Percentiles rank a stretch among this genome's conserved stretches.
These are phyloP conservation scores for Colletotrichum sp. DNA, from an alignment of 2,329 filamentous ascomycete genomes.

Conservation along the genomic window DNA sequence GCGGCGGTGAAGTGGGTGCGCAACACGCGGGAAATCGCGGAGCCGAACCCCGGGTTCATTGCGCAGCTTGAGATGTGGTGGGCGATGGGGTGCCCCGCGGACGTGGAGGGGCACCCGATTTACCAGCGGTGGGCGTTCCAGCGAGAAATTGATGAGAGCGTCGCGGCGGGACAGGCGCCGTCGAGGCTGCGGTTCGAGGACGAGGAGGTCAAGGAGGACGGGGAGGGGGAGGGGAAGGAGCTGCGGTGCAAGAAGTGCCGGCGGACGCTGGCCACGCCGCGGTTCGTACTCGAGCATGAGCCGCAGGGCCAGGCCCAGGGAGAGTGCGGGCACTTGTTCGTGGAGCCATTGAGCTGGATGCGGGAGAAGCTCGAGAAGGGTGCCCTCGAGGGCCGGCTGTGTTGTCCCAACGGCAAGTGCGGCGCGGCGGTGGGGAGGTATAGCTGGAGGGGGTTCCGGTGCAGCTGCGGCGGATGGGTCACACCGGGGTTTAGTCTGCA, in stretches of 20 bases:
- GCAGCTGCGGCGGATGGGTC: constrained; percentile 89
- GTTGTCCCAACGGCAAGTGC: constrained; percentile 82
- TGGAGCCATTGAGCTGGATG: constrained; percentile 97
- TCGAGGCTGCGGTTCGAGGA: constrained; percentile 85
- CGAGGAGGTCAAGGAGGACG: constrained; percentile 50
- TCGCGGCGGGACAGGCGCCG: constrained; percentile 80
- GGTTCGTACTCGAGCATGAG: constrained; percentile 72
- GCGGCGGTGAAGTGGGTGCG: constrained; percentile 73
- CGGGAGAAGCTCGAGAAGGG: constrained; percentile 80
- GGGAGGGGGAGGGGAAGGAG: constrained; percentile 49
- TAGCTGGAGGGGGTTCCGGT: constrained; percentile 94
- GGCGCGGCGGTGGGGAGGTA: constrained; percentile 88
- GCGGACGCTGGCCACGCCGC: constrained; percentile 58
- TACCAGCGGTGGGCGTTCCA: constrained; percentile 78
- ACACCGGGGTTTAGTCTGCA: constrained; percentile 89
- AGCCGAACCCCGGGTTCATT: constrained; percentile 94
- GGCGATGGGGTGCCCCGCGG: constrained; percentile 79
- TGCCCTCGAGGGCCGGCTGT: constrained; percentile 81
- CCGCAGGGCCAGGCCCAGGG: constrained; percentile 21
- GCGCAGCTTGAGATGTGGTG: constrained; percentile 86
- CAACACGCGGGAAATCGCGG: constrained; percentile 75
- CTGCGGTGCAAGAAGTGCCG: constrained; percentile 93
- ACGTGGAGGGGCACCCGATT: constrained; percentile 68
- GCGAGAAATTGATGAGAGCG: constrained; percentile 58
- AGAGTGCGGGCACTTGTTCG: constrained; percentile 82